Evolutionary conservation across 2,329 filamentous ascomycete genomes (phyloP).

Genomic region (Thielaviopsis populi): DNA sequence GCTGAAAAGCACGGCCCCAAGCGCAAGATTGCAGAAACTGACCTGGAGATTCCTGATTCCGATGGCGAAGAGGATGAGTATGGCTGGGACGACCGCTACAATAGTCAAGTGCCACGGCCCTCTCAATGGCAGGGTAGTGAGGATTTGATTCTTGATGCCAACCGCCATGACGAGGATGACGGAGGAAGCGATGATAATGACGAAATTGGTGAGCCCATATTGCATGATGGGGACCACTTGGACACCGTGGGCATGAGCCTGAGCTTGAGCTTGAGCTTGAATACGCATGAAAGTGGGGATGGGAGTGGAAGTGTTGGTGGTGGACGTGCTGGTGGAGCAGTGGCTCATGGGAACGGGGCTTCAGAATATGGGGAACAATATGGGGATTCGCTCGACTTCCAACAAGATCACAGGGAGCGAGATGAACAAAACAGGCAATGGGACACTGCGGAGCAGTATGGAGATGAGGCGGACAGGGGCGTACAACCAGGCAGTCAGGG

Average conservation of each 20-base stretch:
- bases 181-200: slow-evolving; percentile 18
- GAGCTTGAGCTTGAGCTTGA: neutral
- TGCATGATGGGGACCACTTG: neutral
- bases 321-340: neutral
- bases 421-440: neutral
- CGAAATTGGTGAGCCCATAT: neutral
- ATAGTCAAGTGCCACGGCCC: slow-evolving; percentile 42
- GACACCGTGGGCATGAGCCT: neutral
- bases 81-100: slow-evolving; percentile 54
- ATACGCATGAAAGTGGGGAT: neutral
- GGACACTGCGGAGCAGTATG: neutral
- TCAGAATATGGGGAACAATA: neutral
- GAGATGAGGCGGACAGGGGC: slow-evolving; percentile 6
- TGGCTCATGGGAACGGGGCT: neutral
- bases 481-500: neutral
- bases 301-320: neutral
- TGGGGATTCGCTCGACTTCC: neutral
- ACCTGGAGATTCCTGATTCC: slow-evolving; percentile 41
- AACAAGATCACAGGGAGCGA: neutral
- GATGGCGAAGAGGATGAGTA: slow-evolving; percentile 54
- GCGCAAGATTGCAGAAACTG: slow-evolving; percentile 38
- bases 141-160: slow-evolving; percentile 41
- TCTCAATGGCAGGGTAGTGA: slow-evolving; percentile 55
- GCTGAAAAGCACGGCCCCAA: slow-evolving; percentile 32
- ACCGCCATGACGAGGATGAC: slow-evolving; percentile 24